Conservation (phyloP, 1,284 basidiomycete species). For the Mycosarcoma maydis region DNA sequence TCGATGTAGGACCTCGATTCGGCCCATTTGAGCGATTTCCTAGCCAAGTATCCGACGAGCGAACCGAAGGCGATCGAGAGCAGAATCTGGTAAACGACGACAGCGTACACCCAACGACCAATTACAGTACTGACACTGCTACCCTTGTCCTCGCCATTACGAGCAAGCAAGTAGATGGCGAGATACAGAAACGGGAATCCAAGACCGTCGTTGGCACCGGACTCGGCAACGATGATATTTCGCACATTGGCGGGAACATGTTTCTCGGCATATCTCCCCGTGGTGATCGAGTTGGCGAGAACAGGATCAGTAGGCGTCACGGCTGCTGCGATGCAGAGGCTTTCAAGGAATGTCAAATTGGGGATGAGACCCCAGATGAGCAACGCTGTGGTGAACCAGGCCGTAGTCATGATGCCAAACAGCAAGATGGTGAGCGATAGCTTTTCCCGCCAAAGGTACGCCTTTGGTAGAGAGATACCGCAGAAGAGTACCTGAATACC, state of each 20-base stretch:
- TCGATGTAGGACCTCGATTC: conserved; percentile 67
- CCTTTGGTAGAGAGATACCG: conserved; percentile 67
- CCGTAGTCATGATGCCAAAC: conserved; percentile 67
- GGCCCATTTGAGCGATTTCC: conserved; percentile 67
- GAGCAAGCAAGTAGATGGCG: conserved; percentile 65
- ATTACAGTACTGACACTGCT: conserved; percentile 62
- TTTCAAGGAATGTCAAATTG: conserved; percentile 66
- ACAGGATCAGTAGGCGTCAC: conserved; percentile 69
- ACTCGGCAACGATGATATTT: conserved; percentile 68
- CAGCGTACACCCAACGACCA: conserved; percentile 67
- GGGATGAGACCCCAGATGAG: conserved; percentile 67
- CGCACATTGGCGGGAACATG: conserved; percentile 67
- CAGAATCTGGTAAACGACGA: conserved; percentile 68
- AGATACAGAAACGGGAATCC: conserved; percentile 64
- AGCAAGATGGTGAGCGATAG: conserved; percentile 66
- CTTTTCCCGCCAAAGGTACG: conserved; percentile 62
- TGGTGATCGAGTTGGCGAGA: conserved; percentile 66
- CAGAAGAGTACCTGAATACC: conserved; percentile 67
- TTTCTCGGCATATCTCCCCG: conserved; percentile 68
- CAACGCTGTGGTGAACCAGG: conserved; percentile 67
- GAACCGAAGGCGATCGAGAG: conserved; percentile 66
- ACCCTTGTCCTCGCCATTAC: conserved; percentile 46
- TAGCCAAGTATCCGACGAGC: conserved; percentile 67
- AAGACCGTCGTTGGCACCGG: conserved; percentile 69
- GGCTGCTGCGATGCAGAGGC: conserved; percentile 67